Base-by-base conservation (phyloP, 306 rosid genomes). In the Cucurbita maxima region DNA sequence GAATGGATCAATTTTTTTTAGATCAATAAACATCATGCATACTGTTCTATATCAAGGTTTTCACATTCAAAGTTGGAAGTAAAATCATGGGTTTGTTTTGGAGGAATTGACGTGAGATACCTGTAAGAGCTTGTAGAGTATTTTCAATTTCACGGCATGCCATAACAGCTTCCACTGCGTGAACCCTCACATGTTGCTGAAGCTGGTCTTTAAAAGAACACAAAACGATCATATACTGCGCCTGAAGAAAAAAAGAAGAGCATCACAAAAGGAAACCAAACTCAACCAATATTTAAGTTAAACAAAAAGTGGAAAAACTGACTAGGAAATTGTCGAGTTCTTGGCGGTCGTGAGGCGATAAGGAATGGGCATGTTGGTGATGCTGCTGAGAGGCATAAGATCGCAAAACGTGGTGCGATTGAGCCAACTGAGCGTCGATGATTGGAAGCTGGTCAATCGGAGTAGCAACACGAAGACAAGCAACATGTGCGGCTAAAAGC, bases 91-190 rank as follows among this genome's bases (percentile, higher is more conserved):
- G 40, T 66, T 44, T 44, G 1, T 5, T 45, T 63, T 63, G 59
- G 55, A 71, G 53, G 69, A 68, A 72, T 51, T 56, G 50, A 53
- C 0, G 10, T 38, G 25, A 66, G 15, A 4, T 80, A 94, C 99
- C 97, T 20, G 99, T 91, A 67, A 95, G 92, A 68, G 99, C 91
- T 75, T 95, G 99, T 70, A 95, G 87, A 76, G 91, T 85, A 55
- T 85, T 95, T 82, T 95, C 99, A 30, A 95, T 95, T 74, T 95
- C 99, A 75, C 99, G 99, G 96, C 99, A 95, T 18, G 91, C 97
- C 96, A 95, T 85, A 80, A 95, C 99, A 50, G 99, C 99, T 80
- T 95, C 99, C 19, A 95, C 97, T 48, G 99, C 99, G 76, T 95
- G 99, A 75, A 91, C 94, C 81, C 94, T 84, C 57, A 95, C 97